Conservation (phyloP, 768 basidiomycete genomes). For the Suillus placidus region DNA sequence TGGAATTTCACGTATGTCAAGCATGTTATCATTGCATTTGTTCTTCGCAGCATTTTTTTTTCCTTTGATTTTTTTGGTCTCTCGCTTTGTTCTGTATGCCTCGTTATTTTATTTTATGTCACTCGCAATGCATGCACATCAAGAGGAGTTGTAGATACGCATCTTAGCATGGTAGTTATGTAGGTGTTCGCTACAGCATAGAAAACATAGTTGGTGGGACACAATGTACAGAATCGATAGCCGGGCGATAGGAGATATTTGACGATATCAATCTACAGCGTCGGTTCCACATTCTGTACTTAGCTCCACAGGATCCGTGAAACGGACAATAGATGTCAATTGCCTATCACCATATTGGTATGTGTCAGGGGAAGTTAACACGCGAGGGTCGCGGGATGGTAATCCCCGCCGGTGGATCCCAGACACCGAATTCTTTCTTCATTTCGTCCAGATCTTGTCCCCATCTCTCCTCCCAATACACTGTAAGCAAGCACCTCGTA, state of each 20-base stretch:
- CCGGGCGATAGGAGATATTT: background rate
- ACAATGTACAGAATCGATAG: background rate
- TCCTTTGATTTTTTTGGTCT: background rate
- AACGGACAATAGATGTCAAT: background rate
- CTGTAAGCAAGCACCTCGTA: constrained; percentile 76
- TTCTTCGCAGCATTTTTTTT: constrained; percentile 4
- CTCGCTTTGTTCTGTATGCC: background rate
- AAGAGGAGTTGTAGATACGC: background rate
- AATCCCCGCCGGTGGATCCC: constrained; percentile 65
- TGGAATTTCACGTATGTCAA: constrained; percentile 5
- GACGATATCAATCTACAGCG: background rate
- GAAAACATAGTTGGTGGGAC: background rate
- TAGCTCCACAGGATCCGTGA: background rate
- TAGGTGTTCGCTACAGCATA: background rate
- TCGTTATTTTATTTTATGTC: background rate
- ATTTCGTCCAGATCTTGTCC: constrained; percentile 79
- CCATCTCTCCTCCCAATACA: constrained; percentile 98
- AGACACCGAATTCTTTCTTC: constrained; percentile 82
- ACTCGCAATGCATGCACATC: constrained; percentile 6
- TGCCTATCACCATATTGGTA: background rate
- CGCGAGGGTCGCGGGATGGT: constrained; percentile 14
- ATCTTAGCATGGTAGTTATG: background rate
- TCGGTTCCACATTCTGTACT: background rate
- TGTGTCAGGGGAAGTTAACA: background rate
- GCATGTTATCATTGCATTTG: constrained; percentile 10